phyloP scores from a whole-genome alignment of 129 eudicot genomes.

The Sambucus nigra region DNA sequence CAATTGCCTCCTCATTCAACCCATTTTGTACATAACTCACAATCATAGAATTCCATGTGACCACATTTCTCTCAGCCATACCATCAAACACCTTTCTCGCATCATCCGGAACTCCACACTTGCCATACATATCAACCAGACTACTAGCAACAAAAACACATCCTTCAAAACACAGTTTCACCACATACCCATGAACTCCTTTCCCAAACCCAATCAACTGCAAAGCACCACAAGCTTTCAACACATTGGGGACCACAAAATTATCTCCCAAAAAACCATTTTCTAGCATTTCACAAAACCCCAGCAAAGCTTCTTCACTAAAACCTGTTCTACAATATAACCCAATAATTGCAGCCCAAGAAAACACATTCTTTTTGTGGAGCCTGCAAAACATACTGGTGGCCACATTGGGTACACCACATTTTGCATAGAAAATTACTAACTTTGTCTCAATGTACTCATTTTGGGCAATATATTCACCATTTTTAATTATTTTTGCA shows the following conservation, averaged over 20 bases:
- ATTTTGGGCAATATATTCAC: slow-evolving; percentile 33
- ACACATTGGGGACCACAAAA: slow-evolving; percentile 75
- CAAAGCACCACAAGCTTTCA: slow-evolving; percentile 73
- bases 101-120: slow-evolving; percentile 45
- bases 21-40: slow-evolving; percentile 57
- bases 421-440: slow-evolving; percentile 53
- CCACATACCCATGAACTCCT: slow-evolving; percentile 68
- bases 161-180: slow-evolving; percentile 44
- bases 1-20: slow-evolving; percentile 48
- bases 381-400: slow-evolving; percentile 26
- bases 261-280: slow-evolving; percentile 55
- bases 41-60: slow-evolving; percentile 73
- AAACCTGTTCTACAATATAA: slow-evolving; percentile 37
- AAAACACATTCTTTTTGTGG: slow-evolving; percentile 38
- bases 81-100: slow-evolving; percentile 58
- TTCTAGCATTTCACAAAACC: slow-evolving; percentile 41
- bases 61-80: slow-evolving; percentile 52
- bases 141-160: slow-evolving; percentile 76
- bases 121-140: slow-evolving; percentile 78
- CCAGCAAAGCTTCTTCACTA: slow-evolving; percentile 25
- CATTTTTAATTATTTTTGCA: slow-evolving; percentile 45
- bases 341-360: slow-evolving; percentile 80
- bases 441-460: slow-evolving; percentile 53
- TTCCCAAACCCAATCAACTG: slow-evolving; percentile 39
- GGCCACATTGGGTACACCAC: slow-evolving; percentile 36